Evolutionary conservation across 2,329 filamentous ascomycete species (phyloP).

Genomic region (Zymoseptoria tritici): DNA sequence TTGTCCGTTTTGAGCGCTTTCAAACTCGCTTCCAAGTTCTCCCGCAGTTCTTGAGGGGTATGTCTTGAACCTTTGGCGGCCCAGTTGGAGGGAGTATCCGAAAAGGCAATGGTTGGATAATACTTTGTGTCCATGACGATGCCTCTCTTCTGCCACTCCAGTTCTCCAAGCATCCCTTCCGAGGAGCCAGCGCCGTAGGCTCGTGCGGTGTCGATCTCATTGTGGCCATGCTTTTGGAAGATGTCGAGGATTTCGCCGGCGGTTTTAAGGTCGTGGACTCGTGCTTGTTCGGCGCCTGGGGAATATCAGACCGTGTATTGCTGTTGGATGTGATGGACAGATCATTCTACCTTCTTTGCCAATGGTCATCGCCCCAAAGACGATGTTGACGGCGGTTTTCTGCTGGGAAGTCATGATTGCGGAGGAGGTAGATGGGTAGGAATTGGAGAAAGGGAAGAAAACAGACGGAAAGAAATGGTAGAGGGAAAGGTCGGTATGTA

Average conservation of each 20-base stretch:
- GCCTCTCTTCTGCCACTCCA: conserved; percentile 23
- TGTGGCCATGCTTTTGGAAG: conserved; percentile 26
- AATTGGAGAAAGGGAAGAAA: too few species aligned
- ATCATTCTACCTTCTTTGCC: conserved; percentile 1
- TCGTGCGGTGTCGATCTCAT: conserved; percentile 25
- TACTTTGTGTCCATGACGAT: conserved; percentile 26
- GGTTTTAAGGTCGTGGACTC: conserved; percentile 18
- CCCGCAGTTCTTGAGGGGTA: conserved; percentile 35
- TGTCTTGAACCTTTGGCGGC: not conserved
- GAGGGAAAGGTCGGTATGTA: too few species aligned
- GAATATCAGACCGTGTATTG: not conserved
- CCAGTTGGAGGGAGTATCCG: not conserved
- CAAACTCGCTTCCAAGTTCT: conserved; percentile 58
- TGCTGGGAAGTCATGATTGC: conserved; percentile 16
- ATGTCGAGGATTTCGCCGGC: conserved; percentile 20
- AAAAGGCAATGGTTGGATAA: conserved; percentile 11
- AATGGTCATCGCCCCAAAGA: conserved; percentile 22
- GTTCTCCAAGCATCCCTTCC: conserved; percentile 23
- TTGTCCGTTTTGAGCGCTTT: conserved; percentile 61
- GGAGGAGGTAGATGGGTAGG: too few species aligned
- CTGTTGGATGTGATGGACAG: not conserved
- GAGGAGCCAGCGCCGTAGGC: conserved; percentile 22
- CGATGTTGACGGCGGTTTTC: conserved; percentile 19
- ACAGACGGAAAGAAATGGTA: too few species aligned
- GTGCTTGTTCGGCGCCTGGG: conserved; percentile 15